Percentiles rank a stretch among this genome's conserved stretches.
Evolutionary conservation across 176 grass and related monocot genomes (phyloP).

Genomic region (Ampelocalamus luodianensis): DNA sequence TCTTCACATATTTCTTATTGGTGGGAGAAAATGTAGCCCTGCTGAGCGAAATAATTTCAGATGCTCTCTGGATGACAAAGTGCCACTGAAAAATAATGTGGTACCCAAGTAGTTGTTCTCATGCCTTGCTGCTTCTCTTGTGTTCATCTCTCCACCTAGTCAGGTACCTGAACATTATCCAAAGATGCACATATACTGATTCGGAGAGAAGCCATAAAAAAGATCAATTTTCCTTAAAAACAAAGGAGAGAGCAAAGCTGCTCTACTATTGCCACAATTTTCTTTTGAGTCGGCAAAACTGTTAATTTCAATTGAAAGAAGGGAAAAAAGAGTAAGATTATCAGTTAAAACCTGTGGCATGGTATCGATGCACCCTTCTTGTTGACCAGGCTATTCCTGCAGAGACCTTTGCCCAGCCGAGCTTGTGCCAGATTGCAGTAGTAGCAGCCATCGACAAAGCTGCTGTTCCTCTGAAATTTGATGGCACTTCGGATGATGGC

Average conservation of each 20-base stretch:
- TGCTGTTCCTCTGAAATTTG: constrained; percentile 49
- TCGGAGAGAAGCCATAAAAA: neutral
- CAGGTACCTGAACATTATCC: constrained; percentile 50
- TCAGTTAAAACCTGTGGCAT: neutral
- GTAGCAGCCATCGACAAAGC: constrained; percentile 42
- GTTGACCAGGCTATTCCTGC: constrained; percentile 73
- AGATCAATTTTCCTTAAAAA: neutral
- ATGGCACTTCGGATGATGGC: constrained; percentile 48
- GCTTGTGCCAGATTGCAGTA: constrained; percentile 67
- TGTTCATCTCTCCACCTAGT: constrained; percentile 57
- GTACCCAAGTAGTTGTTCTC: constrained; percentile 55
- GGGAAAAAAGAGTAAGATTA: neutral
- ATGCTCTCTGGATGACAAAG: constrained; percentile 30
- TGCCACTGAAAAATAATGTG: neutral
- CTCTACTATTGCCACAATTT: neutral
- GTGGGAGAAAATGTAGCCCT: constrained; percentile 15
- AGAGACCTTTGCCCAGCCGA: constrained; percentile 38
- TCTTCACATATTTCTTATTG: neutral
- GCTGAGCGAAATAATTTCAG: neutral
- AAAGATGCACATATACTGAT: neutral
- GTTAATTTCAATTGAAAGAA: neutral
- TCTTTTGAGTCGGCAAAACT: neutral
- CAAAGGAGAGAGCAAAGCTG: neutral
- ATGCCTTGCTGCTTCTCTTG: constrained; percentile 62
- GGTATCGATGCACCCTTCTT: constrained; percentile 45